Evolutionary conservation across 2,329 filamentous ascomycete genomes (phyloP).

Genomic region (Emmonsiellopsis sp.): DNA sequence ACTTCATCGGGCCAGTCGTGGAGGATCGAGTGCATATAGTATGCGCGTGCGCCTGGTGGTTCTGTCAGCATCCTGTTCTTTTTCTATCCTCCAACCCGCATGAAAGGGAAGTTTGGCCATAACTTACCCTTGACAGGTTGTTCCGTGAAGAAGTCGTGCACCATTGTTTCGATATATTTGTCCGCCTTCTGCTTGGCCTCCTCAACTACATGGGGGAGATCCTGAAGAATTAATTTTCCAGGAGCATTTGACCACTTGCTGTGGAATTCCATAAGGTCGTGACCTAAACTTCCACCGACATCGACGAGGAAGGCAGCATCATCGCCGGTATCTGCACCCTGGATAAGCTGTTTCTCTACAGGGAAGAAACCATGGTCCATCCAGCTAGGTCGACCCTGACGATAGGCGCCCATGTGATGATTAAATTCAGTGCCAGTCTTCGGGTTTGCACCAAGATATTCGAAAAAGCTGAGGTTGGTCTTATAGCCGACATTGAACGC

Average conservation of each 20-base stretch:
- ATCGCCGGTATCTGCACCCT: constrained; percentile 9
- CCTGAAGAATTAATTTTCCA: constrained; percentile 41
- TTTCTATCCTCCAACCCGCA: neutral
- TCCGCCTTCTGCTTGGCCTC: constrained; percentile 11
- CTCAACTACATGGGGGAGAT: constrained; percentile 32
- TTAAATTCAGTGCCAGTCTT: constrained; percentile 16
- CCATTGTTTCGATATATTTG: constrained; percentile 21
- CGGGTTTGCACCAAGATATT: constrained; percentile 16
- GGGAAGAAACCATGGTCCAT: constrained; percentile 4
- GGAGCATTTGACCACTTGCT: constrained; percentile 27
- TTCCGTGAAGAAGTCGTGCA: constrained; percentile 38
- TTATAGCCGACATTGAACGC: constrained; percentile 20
- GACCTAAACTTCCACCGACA: constrained; percentile 34
- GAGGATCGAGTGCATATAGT: constrained; percentile 27
- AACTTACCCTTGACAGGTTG: constrained; percentile 36
- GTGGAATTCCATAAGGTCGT: constrained; percentile 31
- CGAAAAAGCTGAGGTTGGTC: constrained; percentile 21
- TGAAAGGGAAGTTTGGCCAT: neutral
- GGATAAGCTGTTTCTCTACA: neutral
- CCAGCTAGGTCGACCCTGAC: constrained; percentile 4
- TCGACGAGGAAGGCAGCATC: constrained; percentile 26
- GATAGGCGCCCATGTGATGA: constrained; percentile 8
- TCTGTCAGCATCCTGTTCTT: constrained; percentile 3
- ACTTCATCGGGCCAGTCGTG: constrained; percentile 27
- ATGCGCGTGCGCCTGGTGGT: constrained; percentile 25